phyloP scores from a whole-genome alignment of 2,329 filamentous ascomycete species.

The Colletotrichum camelliae region DNA sequence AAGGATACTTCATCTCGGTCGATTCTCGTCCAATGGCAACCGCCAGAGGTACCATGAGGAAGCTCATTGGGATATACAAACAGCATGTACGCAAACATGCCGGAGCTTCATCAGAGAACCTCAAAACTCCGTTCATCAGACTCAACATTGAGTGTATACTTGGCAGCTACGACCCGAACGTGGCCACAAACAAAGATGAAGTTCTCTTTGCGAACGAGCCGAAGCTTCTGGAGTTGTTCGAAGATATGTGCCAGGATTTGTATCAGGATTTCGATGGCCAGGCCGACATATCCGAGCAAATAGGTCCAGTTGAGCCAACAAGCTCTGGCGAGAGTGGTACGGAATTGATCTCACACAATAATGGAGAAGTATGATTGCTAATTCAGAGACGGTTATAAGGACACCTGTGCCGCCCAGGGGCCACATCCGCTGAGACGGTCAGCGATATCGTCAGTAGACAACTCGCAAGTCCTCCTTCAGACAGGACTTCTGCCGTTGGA shows the following conservation, averaged over 20 bases:
- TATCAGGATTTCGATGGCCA: conserved; percentile 33
- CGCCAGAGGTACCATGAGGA: conserved; percentile 62
- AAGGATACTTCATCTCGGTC: conserved; percentile 69
- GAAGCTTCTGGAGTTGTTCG: conserved; percentile 49
- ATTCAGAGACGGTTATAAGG: background rate
- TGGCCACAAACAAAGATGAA: conserved; percentile 75
- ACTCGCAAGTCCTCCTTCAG: background rate
- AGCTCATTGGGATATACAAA: conserved; percentile 60
- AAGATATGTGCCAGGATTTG: conserved; percentile 43
- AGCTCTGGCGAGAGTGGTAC: background rate
- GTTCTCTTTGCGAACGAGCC: conserved; percentile 68
- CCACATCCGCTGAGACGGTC: background rate
- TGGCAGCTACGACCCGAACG: conserved; percentile 72
- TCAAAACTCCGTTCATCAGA: conserved; percentile 64
- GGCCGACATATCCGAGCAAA: background rate
- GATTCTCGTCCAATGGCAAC: conserved; percentile 69
- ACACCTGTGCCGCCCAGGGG: background rate
- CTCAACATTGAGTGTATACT: conserved; percentile 67
- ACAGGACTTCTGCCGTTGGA: background rate
- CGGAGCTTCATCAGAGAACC: conserved; percentile 27
- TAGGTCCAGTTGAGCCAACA: background rate
- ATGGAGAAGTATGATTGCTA: background rate
- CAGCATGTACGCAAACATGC: conserved; percentile 44
- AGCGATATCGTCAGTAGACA: background rate
- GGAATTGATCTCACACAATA: no score